A percentile compares a stretch with the other conserved stretches of the same genome.
Evolutionary conservation across 805 yeast species (phyloP).

Genomic region (Saccharomycopsis schoenii): DNA sequence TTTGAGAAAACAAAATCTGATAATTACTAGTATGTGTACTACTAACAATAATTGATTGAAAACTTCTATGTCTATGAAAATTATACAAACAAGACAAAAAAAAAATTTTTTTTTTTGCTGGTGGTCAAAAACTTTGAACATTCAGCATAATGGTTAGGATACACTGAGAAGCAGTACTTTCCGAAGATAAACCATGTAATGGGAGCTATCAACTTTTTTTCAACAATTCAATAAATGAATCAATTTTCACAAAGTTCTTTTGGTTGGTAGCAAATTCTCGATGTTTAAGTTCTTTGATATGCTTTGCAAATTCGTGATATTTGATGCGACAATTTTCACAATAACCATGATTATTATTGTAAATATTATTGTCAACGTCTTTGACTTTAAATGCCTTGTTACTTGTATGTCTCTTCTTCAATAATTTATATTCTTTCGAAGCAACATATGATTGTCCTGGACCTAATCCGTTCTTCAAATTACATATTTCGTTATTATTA

Average conservation of each 20-base stretch:
- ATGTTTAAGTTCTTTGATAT: constrained; percentile 60
- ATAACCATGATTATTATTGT: constrained; percentile 34
- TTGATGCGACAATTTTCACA: constrained; percentile 90
- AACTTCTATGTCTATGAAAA: background rate
- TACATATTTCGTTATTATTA: background rate
- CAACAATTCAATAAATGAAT: constrained; percentile 43
- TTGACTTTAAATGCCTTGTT: constrained; percentile 5
- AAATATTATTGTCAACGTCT: background rate
- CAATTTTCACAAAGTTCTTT: constrained; percentile 67
- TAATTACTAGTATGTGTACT: background rate
- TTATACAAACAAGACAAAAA: background rate
- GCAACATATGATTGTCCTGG: constrained; percentile 50
- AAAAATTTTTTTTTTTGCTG: background rate
- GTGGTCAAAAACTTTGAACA: background rate
- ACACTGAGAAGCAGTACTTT: background rate
- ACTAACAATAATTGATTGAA: background rate
- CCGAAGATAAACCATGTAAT: too few species aligned
- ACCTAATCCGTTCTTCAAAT: constrained; percentile 45
- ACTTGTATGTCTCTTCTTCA: constrained; percentile 33
- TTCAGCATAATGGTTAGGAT: background rate
- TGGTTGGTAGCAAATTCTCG: constrained; percentile 66
- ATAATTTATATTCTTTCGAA: constrained; percentile 39
- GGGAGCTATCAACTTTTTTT: background rate
- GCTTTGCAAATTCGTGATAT: constrained; percentile 72
- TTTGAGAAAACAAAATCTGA: background rate